Conservation (phyloP, 2,329 filamentous ascomycete genomes). For the Aspergillus latus region DNA sequence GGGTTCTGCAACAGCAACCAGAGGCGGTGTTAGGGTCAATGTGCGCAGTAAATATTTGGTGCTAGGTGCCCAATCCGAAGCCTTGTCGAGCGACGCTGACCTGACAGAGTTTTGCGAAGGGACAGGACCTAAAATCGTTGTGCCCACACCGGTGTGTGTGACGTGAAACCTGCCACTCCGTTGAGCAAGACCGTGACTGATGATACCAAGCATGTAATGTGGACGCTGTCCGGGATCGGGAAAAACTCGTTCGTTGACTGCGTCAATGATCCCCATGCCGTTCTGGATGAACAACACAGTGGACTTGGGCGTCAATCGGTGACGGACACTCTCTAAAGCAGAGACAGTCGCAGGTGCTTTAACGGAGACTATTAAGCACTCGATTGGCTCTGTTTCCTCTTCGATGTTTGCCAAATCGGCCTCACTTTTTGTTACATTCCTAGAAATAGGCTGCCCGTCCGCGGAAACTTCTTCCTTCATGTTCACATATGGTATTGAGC, state of each 20-base stretch:
- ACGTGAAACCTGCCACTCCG: constrained; percentile 51
- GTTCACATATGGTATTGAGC: constrained; percentile 29
- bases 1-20: constrained; percentile 60
- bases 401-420: constrained; percentile 16
- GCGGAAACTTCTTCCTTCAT: constrained; percentile 1
- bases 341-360: constrained; percentile 70
- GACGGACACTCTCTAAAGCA: constrained; percentile 64
- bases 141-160: constrained; percentile 59
- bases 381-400: constrained; percentile 56
- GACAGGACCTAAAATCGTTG: constrained; percentile 56
- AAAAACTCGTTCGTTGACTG: constrained; percentile 71
- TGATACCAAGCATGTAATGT: constrained; percentile 71
- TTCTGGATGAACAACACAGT: constrained; percentile 77
- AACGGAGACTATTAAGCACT: constrained; percentile 74
- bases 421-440: constrained; percentile 12
- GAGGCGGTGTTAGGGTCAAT: constrained; percentile 61
- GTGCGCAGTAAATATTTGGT: constrained; percentile 64
- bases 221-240: constrained; percentile 65
- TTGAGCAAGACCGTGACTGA: constrained; percentile 58
- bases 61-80: constrained; percentile 35
- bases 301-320: constrained; percentile 65
- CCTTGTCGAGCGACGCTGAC: constrained; percentile 22
- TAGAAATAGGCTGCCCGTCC: constrained; percentile 2
- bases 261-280: constrained; percentile 80
- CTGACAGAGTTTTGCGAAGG: constrained; percentile 28